A percentile compares a stretch with the other conserved stretches of the same genome.
These are phyloP conservation scores for Aphanoascus verrucosus DNA, from an alignment of 2,329 filamentous ascomycete species.

Conservation along the genomic window DNA sequence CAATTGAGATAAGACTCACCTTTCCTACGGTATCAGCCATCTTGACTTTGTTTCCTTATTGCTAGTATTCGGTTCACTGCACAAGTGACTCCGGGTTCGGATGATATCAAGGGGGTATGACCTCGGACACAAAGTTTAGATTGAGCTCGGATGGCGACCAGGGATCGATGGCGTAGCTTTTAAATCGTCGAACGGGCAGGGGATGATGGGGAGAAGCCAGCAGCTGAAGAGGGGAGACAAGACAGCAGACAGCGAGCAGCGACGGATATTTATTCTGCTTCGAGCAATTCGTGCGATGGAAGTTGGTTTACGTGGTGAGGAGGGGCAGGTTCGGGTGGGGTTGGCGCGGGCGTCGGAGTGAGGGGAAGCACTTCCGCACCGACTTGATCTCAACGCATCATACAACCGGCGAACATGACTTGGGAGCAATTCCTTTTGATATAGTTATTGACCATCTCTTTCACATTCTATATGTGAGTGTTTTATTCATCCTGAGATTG, in stretches of 20 bases:
- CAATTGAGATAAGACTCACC: constrained; percentile 26
- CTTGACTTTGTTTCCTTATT: constrained; percentile 16
- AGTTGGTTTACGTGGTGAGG: not conserved
- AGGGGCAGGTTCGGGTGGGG: constrained; percentile 1
- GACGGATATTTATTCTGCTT: constrained; percentile 6
- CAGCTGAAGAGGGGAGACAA: not conserved
- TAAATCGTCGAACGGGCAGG: not conserved
- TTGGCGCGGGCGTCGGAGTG: not conserved
- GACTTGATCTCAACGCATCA: not conserved
- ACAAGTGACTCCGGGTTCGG: not conserved
- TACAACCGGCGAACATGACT: too few relatives aligned
- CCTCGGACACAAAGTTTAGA: not conserved
- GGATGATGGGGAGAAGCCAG: not conserved
- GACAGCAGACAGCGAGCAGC: not conserved
- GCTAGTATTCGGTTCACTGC: not conserved
- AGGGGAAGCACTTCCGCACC: not conserved
- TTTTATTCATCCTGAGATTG: too few relatives aligned
- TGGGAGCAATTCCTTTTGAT: too few relatives aligned
- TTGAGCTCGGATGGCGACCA: not conserved
- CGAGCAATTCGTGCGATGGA: not conserved
- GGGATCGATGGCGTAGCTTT: not conserved
- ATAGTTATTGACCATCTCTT: too few relatives aligned
- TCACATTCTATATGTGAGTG: too few relatives aligned
- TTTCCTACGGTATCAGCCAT: constrained; percentile 50
- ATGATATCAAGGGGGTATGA: not conserved